phyloP scores from a whole-genome alignment of 2,329 filamentous ascomycete genomes.

The Pseudogymnoascus sp. region DNA sequence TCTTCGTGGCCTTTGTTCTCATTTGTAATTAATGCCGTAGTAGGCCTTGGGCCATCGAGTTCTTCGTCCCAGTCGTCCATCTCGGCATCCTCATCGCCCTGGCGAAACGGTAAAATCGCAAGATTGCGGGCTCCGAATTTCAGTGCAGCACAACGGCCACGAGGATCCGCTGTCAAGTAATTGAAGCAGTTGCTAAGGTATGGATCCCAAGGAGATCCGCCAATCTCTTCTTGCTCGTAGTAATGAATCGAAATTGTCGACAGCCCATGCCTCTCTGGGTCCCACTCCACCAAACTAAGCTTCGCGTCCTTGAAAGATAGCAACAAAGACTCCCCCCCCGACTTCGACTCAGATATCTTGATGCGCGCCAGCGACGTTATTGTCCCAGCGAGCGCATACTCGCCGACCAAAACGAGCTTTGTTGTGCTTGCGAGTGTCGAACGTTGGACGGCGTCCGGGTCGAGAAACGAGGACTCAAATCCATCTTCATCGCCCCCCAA shows the following conservation, averaged over 20 bases:
- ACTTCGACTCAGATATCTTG: conserved; percentile 63
- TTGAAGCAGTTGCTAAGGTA: conserved; percentile 70
- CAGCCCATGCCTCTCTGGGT: conserved; percentile 69
- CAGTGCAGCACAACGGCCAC: conserved; percentile 86
- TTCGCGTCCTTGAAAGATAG: conserved; percentile 86
- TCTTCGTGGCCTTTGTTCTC: conserved; percentile 29
- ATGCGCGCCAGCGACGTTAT: conserved; percentile 76
- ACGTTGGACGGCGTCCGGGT: conserved; percentile 54
- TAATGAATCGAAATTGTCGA: conserved; percentile 93
- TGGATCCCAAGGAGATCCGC: conserved; percentile 73
- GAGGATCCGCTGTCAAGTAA: conserved; percentile 80
- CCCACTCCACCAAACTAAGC: conserved; percentile 89
- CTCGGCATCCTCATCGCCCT: conserved; percentile 77
- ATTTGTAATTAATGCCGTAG: conserved; percentile 30
- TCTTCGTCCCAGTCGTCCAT: conserved; percentile 89
- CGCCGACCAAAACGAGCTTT: conserved; percentile 77
- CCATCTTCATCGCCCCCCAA: conserved; percentile 53
- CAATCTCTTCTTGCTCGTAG: conserved; percentile 90
- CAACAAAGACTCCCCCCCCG: conserved; percentile 76
- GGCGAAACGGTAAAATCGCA: conserved; percentile 88
- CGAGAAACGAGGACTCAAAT: conserved; percentile 60
- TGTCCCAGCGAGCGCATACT: conserved; percentile 77
- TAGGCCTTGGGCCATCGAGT: conserved; percentile 60
- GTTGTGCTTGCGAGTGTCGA: conserved; percentile 59
- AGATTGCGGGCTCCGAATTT: conserved; percentile 86